A percentile compares a stretch with the other conserved stretches of the same genome.
These are phyloP conservation scores for Fusarium sp. DNA, from an alignment of 2,329 filamentous ascomycete genomes.

Conservation along the genomic window DNA sequence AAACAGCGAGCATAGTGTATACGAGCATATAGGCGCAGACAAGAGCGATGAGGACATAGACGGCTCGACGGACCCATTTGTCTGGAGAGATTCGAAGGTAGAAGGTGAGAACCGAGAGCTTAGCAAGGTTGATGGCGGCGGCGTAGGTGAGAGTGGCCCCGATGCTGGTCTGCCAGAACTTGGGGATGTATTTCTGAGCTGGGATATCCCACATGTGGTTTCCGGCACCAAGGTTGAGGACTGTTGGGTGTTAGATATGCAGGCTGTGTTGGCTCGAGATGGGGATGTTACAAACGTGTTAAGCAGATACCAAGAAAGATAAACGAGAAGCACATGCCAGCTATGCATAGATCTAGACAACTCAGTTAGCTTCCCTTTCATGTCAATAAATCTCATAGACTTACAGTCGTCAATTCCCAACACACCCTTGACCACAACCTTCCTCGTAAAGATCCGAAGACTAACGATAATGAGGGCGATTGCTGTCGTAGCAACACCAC, in stretches of 20 bases:
- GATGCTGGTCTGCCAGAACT: conserved; percentile 50
- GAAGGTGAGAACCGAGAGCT: conserved; percentile 60
- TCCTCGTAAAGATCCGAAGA: conserved; percentile 49
- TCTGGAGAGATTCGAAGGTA: conserved; percentile 58
- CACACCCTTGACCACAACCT: conserved; percentile 46
- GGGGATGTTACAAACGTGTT: conserved; percentile 37
- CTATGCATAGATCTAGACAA: conserved; percentile 44
- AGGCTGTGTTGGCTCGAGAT: rapidly evolving
- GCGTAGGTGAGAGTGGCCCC: conserved; percentile 60
- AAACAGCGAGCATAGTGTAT: conserved; percentile 56
- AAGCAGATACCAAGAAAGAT: conserved; percentile 43
- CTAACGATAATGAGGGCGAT: conserved; percentile 43
- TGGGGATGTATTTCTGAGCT: conserved; percentile 37
- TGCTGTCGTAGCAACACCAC: conserved; percentile 42
- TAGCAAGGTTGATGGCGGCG: conserved; percentile 55
- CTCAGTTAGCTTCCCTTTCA: neutral
- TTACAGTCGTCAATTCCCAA: conserved; percentile 50
- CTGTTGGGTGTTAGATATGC: conserved; percentile 24
- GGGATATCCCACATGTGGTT: conserved; percentile 51
- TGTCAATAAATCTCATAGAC: conserved; percentile 1
- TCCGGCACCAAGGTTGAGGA: conserved; percentile 46
- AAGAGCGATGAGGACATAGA: conserved; percentile 50
- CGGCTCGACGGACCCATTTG: conserved; percentile 39
- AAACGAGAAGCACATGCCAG: conserved; percentile 44
- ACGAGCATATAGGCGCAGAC: conserved; percentile 57